phyloP scores from a whole-genome alignment of 495 filamentous ascomycete species.

The Trichocladium uniseriatum region DNA sequence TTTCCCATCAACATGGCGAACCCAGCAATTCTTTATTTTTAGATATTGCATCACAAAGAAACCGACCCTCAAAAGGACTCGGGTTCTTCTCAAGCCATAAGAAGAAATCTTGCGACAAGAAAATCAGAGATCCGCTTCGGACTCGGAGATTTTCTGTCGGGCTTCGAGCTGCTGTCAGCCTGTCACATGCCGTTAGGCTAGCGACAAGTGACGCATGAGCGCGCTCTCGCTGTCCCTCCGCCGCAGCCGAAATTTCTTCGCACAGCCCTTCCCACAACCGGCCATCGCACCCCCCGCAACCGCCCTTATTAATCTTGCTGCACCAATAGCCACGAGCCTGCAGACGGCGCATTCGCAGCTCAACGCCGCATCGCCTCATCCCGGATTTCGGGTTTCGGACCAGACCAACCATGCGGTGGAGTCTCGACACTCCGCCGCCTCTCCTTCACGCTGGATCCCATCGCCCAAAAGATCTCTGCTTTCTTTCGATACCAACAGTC shows the following conservation, averaged over 20 bases:
- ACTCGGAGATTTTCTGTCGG: too few relatives aligned
- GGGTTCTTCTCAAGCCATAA: too few relatives aligned
- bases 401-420: constrained; percentile 34
- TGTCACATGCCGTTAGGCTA: not conserved
- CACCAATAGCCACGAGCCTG: not conserved
- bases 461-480: constrained; percentile 23
- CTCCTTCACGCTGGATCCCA: constrained; percentile 37
- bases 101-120: too few relatives aligned
- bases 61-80: too few relatives aligned
- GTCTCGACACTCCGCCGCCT: constrained; percentile 27
- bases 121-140: too few relatives aligned
- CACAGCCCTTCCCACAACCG: constrained; percentile 1
- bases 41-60: too few relatives aligned
- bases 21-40: too few relatives aligned
- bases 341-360: not conserved
- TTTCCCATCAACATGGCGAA: too few relatives aligned
- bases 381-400: constrained; percentile 5
- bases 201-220: not conserved
- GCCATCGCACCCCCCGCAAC: not conserved
- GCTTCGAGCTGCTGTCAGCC: not conserved
- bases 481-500: constrained; percentile 13
- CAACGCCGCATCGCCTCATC: not conserved
- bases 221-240: constrained; percentile 4
- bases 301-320: not conserved
- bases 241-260: constrained; percentile 22